Evolutionary conservation across 139 green algal genomes (phyloP), one percentile per base, ranked within the genome.

Genomic region (Parachlorella kessleri): DNA sequence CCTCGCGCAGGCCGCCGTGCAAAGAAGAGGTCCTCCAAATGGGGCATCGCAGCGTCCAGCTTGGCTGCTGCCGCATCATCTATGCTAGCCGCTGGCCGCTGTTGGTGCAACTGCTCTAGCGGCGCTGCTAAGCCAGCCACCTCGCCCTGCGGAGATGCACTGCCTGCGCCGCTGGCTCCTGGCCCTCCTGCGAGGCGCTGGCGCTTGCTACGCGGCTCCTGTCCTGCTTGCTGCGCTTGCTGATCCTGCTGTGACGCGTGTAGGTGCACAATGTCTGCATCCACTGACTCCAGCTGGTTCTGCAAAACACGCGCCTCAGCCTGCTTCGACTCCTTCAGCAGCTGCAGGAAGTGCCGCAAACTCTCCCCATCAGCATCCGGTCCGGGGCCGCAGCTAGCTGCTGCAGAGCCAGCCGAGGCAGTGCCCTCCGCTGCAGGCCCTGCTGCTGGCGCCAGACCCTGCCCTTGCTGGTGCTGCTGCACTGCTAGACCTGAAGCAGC

Each of bases 291-390:
- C 53, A 91, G 66, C 76, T 87, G 64, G 21, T 32, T 23, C 35
- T 36, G 36, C 6, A 79, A 18, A 71, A 66, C 30, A 9, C 54
- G 63, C 10, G 66, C 65, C 71, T 90, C 82, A n/a, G 37, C 28
- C 65, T 81, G 55, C 70, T 81, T 86, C 8, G 77, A 39, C n/a
- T 63, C 55, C 30, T 74, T 79, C 78, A 87, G 81, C 7, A 85
- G 77, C 26, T 39, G 40, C 59, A 91, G 80, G 65, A 92, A 91
- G 55, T 88, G 80, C 18, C 77, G 55, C 69, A 90, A 72, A 2
- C 59, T 69, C 7, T 87, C 73, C n/a, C n/a, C n/a, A n/a, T n/a
- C n/a, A n/a, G n/a, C n/a, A n/a, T n/a, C n/a, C n/a, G n/a, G n/a
- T n/a, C n/a, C n/a, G n/a, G n/a, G n/a, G n/a, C n/a, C n/a, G n/a